phyloP scores from a whole-genome alignment of 176 grass and related monocot genomes.

The Phragmites australis region DNA sequence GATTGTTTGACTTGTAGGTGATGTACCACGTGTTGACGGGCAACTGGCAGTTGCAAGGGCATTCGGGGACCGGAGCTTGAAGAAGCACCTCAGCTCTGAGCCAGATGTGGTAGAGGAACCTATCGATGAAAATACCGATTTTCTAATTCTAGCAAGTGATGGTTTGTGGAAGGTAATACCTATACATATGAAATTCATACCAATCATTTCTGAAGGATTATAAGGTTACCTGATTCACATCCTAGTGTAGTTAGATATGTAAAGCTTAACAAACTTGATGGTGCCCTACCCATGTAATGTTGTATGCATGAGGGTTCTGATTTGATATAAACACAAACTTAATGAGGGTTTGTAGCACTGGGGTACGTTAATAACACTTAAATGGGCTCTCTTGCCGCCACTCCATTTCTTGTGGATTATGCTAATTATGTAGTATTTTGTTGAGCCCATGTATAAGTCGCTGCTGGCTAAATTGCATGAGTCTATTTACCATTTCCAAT shows the following conservation, averaged over 20 bases:
- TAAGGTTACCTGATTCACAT: not conserved
- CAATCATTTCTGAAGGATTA: constrained; percentile 10
- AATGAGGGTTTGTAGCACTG: too few relatives aligned
- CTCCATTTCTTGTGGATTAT: not conserved
- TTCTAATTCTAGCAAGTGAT: constrained; percentile 95
- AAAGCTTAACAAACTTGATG: not conserved
- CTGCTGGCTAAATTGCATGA: not conserved
- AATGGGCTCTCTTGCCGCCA: not conserved
- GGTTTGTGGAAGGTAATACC: constrained; percentile 93
- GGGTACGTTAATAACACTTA: too few relatives aligned
- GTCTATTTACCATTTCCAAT: not conserved
- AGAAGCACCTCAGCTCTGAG: constrained; percentile 89
- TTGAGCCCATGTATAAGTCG: not conserved
- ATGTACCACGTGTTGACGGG: constrained; percentile 92
- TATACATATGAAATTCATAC: not conserved
- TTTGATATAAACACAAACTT: too few relatives aligned
- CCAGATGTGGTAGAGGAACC: constrained; percentile 54
- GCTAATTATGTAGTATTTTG: not conserved
- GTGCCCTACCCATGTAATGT: not conserved
- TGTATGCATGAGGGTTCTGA: not conserved
- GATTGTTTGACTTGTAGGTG: constrained; percentile 58
- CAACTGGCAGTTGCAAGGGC: constrained; percentile 95
- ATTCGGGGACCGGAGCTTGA: constrained; percentile 92
- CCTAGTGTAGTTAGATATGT: not conserved
- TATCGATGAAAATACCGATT: constrained; percentile 64